A percentile compares a stretch with the other conserved stretches of the same genome.
Evolutionary conservation across 345 rosid species (phyloP).

Genomic region (Corchorus capsularis): DNA sequence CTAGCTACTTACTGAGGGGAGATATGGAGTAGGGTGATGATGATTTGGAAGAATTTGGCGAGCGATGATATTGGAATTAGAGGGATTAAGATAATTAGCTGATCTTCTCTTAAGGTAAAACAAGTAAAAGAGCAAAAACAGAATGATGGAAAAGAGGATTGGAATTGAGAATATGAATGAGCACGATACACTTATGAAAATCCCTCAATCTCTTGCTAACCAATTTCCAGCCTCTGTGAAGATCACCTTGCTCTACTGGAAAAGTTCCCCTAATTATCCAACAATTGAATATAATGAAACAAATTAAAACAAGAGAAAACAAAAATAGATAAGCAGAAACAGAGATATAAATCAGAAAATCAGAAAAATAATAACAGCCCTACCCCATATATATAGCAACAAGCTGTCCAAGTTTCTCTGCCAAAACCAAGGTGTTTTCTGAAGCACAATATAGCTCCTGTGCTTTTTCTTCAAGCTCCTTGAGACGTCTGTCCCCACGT

Average conservation of each 20-base stretch:
- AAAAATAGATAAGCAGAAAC: background rate
- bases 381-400: constrained; percentile 95
- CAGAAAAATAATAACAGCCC: background rate
- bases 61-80: constrained; percentile 44
- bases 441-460: constrained; percentile 75
- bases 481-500: constrained; percentile 69
- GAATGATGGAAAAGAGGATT: constrained; percentile 86
- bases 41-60: constrained; percentile 53
- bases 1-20: constrained; percentile 51
- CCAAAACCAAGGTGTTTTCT: constrained; percentile 63
- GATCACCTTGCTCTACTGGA: constrained; percentile 79
- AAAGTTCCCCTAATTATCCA: constrained; percentile 65
- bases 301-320: background rate
- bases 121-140: constrained; percentile 81
- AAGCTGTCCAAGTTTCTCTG: constrained; percentile 82
- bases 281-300: constrained; percentile 16
- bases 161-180: constrained; percentile 95
- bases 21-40: constrained; percentile 39
- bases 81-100: background rate
- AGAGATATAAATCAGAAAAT: constrained; percentile 20
- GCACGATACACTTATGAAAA: constrained; percentile 66
- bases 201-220: constrained; percentile 71
- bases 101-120: constrained; percentile 96
- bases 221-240: constrained; percentile 77
- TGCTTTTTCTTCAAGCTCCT: constrained; percentile 87